A percentile compares a stretch with the other conserved stretches of the same genome.
These are phyloP conservation scores for Dactylis glomerata DNA, from an alignment of 176 grass and related monocot genomes.

Conservation along the genomic window DNA sequence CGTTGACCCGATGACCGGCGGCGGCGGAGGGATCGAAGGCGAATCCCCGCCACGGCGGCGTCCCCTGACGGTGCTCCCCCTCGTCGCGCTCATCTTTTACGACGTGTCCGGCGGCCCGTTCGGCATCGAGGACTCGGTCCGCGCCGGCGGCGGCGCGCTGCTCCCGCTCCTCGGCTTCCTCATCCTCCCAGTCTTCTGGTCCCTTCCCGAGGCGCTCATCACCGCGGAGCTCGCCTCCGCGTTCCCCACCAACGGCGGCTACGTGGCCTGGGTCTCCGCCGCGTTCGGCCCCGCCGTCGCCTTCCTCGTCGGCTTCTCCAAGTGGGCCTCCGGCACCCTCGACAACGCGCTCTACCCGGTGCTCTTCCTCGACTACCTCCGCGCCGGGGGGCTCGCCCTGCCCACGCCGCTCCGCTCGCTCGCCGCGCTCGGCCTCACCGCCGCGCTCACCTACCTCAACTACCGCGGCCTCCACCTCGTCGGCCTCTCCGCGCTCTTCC, in stretches of 20 bases:
- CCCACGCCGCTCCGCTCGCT: conserved; percentile 8
- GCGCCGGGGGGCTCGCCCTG: conserved; percentile 16
- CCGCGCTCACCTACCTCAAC: conserved; percentile 87
- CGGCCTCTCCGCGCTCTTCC: conserved; percentile 69
- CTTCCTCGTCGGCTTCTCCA: conserved; percentile 89
- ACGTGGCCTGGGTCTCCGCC: conserved; percentile 85
- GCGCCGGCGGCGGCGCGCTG: conserved; percentile 71
- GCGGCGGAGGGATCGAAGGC: background rate
- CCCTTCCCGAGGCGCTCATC: conserved; percentile 79
- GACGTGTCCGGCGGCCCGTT: conserved; percentile 91
- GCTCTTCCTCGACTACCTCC: conserved; percentile 93
- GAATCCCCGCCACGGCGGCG: background rate
- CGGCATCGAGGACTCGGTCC: conserved; percentile 91
- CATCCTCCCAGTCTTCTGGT: conserved; percentile 63
- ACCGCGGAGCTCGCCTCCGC: conserved; percentile 82
- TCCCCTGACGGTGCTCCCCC: conserved; percentile 66
- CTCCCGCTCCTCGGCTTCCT: conserved; percentile 86
- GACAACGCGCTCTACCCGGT: conserved; percentile 98
- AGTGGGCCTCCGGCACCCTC: conserved; percentile 81
- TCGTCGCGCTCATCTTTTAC: conserved; percentile 97
- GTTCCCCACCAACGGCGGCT: conserved; percentile 84
- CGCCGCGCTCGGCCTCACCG: conserved; percentile 51
- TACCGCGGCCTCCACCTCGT: conserved; percentile 82
- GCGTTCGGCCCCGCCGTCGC: conserved; percentile 73
- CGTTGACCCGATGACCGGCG: conserved; percentile 29